Base-by-base conservation (phyloP, 2,329 filamentous ascomycete species). In the Pseudogymnoascus sp. region DNA sequence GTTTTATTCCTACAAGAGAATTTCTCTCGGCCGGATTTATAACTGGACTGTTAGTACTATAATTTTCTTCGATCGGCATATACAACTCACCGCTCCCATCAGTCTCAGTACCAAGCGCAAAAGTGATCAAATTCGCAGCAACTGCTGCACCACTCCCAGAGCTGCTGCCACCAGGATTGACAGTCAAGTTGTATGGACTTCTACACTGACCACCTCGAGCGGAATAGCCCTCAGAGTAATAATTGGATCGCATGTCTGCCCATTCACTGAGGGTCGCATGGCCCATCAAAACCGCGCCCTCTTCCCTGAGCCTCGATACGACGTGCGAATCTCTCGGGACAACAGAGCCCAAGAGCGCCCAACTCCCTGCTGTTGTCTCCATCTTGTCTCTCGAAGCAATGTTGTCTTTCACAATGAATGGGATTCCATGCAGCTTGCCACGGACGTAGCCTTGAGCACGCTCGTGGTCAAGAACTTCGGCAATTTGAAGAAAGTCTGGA, bases 361-460 rank as follows among this genome's bases (percentile, higher is more conserved):
- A 86, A 69, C 81, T 85, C 0, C 89, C 89, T 0, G 88, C 88
- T 0, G 89, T 91, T 0, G 88, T 92, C 71, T 91, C 82, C 81
- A 92, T 83, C 61, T 81, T 81, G 71, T 91, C 88, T 66, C 84
- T 85, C 7, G 82, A 85, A 24, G 80, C 86, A 62, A 90, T 87
- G 70, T 87, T 88, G 71, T 92, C 88, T 74, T 92, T 92, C 67
- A 91, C 82, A 2, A 88, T 78, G 71, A 89, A 89, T 0, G 89
- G 89, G 47, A 93, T 89, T 2, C 89, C 89, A 71, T 92, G 89
- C 1, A 93, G 78, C 0, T 84, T 84, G 1, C 87, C 82, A n/a
- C 86, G 81, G 8, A 86, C 72, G 40, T 76, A 77, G 24, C 86
- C 86, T 1, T 75, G 69, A 11, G 72, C 70, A 16, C 88, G 81